Evolutionary conservation across 148 eudicot genomes (phyloP).

Genomic region (Rhododendron vialii): DNA sequence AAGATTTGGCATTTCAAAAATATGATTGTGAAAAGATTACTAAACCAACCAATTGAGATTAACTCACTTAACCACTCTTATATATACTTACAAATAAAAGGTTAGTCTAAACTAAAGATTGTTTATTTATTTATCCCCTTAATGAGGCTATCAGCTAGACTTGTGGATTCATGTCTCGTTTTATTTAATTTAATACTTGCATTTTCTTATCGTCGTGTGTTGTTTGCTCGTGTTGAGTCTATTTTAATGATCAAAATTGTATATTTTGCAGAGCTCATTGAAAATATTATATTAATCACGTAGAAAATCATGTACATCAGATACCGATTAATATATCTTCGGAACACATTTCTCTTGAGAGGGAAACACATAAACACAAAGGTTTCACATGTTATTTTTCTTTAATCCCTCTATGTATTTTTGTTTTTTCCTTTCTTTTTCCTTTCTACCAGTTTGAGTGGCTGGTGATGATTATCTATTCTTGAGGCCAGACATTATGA

Average conservation of each 20-base stretch:
- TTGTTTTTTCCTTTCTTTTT: background rate
- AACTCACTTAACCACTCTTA: background rate
- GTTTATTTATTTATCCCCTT: background rate
- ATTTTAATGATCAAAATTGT: too few relatives aligned
- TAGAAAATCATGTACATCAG: background rate
- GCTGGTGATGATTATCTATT: background rate
- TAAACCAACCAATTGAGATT: background rate
- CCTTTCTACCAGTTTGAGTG: background rate
- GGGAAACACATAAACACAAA: background rate
- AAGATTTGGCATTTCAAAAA: too few relatives aligned
- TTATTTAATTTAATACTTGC: too few relatives aligned
- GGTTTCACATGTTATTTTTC: background rate
- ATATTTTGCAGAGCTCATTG: too few relatives aligned
- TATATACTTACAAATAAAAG: too few relatives aligned
- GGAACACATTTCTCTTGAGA: background rate
- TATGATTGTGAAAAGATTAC: too few relatives aligned
- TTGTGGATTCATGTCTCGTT: background rate
- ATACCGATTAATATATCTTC: too few relatives aligned
- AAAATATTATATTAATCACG: too few relatives aligned
- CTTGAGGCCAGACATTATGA: background rate
- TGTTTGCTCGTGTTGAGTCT: too few relatives aligned
- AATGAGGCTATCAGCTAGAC: background rate
- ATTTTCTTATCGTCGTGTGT: too few relatives aligned
- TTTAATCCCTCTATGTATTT: background rate
- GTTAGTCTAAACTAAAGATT: background rate